Evolutionary conservation across 306 rosid genomes (phyloP).

Genomic region (Vicia sativa): DNA sequence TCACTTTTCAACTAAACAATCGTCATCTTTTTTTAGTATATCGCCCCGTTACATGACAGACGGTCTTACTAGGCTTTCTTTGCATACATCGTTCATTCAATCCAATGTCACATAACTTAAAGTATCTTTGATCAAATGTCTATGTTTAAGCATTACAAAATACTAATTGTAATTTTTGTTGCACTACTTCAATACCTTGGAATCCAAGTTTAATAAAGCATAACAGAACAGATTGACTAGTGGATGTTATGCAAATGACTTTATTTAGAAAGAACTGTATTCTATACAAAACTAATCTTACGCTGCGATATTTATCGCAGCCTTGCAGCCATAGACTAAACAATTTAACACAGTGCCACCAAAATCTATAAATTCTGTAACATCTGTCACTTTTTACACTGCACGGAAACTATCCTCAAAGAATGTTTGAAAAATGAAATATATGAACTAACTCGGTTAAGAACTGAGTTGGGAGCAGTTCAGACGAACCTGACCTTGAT

Average conservation of each 20-base stretch:
- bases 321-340: background rate
- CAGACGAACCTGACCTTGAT: slow-evolving; percentile 46
- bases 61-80: too few species aligned
- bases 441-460: slow-evolving; percentile 5
- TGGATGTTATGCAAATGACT: background rate
- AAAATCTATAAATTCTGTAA: slow-evolving; percentile 12
- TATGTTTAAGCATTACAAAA: too few species aligned
- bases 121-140: too few species aligned
- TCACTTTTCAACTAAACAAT: too few species aligned
- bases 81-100: too few species aligned
- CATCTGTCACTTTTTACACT: background rate
- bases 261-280: background rate
- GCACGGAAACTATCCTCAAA: background rate
- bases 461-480: slow-evolving; percentile 44
- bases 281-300: background rate
- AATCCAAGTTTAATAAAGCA: background rate
- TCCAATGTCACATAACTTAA: too few species aligned
- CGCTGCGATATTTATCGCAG: background rate
- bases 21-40: too few species aligned
- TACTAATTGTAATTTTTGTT: too few species aligned
- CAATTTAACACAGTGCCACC: background rate
- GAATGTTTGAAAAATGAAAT: slow-evolving; percentile 6
- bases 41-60: too few species aligned
- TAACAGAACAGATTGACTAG: background rate
- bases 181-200: background rate